Evolutionary conservation across 1,284 basidiomycete genomes (phyloP).

Genomic region (Austropuccinia psidii): DNA sequence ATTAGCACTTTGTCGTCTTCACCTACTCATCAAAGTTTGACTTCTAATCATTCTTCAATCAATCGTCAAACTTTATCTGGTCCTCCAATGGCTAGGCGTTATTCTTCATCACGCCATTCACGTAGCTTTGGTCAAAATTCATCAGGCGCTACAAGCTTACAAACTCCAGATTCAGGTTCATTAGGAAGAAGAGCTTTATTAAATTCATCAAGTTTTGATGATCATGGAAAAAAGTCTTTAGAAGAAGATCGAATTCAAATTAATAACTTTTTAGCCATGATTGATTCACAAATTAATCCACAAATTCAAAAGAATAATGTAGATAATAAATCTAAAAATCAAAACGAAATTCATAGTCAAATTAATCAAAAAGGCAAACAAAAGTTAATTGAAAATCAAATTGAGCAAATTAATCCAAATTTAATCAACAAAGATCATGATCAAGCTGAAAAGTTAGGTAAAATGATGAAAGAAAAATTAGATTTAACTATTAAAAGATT

Average conservation of each 20-base stretch:
- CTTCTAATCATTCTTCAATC: not conserved
- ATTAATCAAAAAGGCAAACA: not conserved
- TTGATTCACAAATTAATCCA: constrained; percentile 2
- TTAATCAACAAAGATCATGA: not conserved
- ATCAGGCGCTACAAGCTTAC: not conserved
- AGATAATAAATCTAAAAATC: not conserved
- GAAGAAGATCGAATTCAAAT: constrained; percentile 6
- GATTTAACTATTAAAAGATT: constrained; percentile 16
- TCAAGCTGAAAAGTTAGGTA: not conserved
- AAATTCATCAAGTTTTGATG: not conserved
- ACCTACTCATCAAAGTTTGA: not conserved
- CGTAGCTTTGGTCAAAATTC: constrained; percentile 21
- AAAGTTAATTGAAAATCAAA: not conserved
- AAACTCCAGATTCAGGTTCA: not conserved
- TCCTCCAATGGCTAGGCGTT: constrained; percentile 11
- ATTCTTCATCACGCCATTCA: constrained; percentile 33
- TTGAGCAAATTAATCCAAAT: not conserved
- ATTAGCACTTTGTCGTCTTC: not conserved
- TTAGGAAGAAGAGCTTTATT: not conserved
- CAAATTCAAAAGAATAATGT: not conserved
- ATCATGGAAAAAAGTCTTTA: not conserved
- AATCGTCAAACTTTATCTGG: not conserved
- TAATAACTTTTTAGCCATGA: not conserved
- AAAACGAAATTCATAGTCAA: not conserved
- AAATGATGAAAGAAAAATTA: not conserved